phyloP scores from a whole-genome alignment of 140 eudicot genomes.

The Cichorium intybus region DNA sequence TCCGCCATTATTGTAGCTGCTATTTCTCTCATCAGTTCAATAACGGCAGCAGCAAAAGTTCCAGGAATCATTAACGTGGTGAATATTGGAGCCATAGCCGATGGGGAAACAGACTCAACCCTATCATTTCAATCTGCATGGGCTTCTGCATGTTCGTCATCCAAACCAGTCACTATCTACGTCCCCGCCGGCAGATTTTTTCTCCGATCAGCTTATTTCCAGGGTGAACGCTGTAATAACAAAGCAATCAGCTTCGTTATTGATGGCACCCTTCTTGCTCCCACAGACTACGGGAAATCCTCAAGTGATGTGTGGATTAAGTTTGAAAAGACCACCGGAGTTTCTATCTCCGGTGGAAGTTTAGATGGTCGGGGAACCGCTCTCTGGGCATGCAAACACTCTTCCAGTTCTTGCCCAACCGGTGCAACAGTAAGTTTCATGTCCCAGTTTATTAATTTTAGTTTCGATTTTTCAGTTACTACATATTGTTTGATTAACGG shows the following conservation, averaged over 20 bases:
- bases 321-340: constrained; percentile 57
- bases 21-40: neutral
- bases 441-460: neutral
- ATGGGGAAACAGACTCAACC: constrained; percentile 52
- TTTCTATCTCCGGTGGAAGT: constrained; percentile 53
- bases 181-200: constrained; percentile 52
- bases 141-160: constrained; percentile 56
- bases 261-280: constrained; percentile 59
- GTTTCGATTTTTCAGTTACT: neutral
- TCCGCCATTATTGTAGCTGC: constrained; percentile 6
- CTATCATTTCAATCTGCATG: constrained; percentile 55
- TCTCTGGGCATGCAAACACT: constrained; percentile 62
- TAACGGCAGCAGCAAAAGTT: neutral
- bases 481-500: neutral
- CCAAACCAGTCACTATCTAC: constrained; percentile 44
- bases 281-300: constrained; percentile 42
- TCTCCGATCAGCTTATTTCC: constrained; percentile 24
- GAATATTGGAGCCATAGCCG: constrained; percentile 46
- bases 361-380: constrained; percentile 52
- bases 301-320: constrained; percentile 41
- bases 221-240: constrained; percentile 39
- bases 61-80: constrained; percentile 22
- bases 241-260: constrained; percentile 37
- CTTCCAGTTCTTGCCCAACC: constrained; percentile 45
- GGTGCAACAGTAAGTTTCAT: constrained; percentile 50